Conservation (phyloP, 192 early-diverging fungal genomes). For the Haplosporangium gracile region DNA sequence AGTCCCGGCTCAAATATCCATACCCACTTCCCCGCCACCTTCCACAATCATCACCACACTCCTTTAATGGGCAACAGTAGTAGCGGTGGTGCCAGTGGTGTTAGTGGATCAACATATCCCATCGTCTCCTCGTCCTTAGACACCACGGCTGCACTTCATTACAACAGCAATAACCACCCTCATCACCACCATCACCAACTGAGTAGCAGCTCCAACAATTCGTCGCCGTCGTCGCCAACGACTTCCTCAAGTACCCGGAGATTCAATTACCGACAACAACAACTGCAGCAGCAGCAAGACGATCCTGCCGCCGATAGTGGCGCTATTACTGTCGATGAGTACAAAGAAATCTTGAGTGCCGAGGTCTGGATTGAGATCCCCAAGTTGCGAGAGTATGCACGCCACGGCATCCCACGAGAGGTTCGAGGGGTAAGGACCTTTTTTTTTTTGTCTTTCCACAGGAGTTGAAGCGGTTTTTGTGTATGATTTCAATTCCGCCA, state of each 20-base stretch:
- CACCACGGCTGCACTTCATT: background rate
- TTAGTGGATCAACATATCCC: background rate
- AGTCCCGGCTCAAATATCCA: background rate
- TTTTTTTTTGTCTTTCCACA: background rate
- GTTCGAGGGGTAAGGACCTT: conserved; percentile 69
- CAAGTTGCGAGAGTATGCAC: conserved; percentile 76
- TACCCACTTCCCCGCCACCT: background rate
- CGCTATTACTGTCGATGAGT: conserved; percentile 67
- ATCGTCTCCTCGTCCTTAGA: background rate
- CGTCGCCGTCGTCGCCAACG: background rate
- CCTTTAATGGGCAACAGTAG: background rate
- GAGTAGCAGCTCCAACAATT: conserved; percentile 4
- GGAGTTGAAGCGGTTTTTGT: background rate
- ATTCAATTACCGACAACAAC: conserved; percentile 5
- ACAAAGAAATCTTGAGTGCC: conserved; percentile 77
- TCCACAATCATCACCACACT: background rate
- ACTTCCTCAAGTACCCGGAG: conserved; percentile 6
- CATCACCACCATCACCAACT: conserved; percentile 1
- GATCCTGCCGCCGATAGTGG: conserved; percentile 4
- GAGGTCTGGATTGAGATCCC: conserved; percentile 87
- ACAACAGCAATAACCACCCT: background rate
- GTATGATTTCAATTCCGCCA: background rate
- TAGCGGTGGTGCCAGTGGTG: background rate
- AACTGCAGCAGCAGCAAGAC: background rate
- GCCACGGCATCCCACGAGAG: conserved; percentile 84